Base-by-base conservation (phyloP, 257 asterid species). In the Solanum etuberosum region DNA sequence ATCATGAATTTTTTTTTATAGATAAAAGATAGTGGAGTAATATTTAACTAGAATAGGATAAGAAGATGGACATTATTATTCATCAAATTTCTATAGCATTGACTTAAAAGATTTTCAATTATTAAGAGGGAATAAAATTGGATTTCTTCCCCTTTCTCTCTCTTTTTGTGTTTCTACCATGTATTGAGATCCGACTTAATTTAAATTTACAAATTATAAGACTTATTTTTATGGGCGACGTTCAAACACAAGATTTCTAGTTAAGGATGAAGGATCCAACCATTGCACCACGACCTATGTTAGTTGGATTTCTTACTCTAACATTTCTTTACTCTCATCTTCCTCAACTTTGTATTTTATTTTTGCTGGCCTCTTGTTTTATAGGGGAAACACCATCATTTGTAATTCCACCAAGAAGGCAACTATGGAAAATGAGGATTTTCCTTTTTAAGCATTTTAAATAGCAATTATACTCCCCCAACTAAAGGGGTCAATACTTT, bases 331-430 rank as follows among this genome's bases (percentile, higher is more conserved):
- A 72, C 81, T 72, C 81, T 72, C 21, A 9, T 21, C 1, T 20
- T 32, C 21, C 1, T 34, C 16, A 18, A 21, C 29, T 35, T 35
- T 20, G 27, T 9, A 18, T 34, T 71, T 32, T 8, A 9, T 35
- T 35, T 31, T 31, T 16, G 4, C 0, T 54, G 63, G n/a, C 77
- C 12, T 31, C 40, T 68, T 16, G 23, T 29, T 27, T 70, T 70
- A 20, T 32, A 7, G 77, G 77, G 77, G 42, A 70, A 35, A 73
- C 81, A 73, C 18, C 81, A 73, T 73, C 81, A 73, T 70, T 35
- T 35, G 48, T 73, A 10, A 21, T 73, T 73, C 81, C 81, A 73
- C 42, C 18, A 35, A 73, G 31, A 21, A 35, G 51, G 48, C 18
- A 35, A 73, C 48, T 2, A 73, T 35, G 48, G 29, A 73, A 51